These are phyloP conservation scores for Acanthochlamys bracteata DNA, from an alignment of 106 monocot genomes.

Conservation along the genomic window DNA sequence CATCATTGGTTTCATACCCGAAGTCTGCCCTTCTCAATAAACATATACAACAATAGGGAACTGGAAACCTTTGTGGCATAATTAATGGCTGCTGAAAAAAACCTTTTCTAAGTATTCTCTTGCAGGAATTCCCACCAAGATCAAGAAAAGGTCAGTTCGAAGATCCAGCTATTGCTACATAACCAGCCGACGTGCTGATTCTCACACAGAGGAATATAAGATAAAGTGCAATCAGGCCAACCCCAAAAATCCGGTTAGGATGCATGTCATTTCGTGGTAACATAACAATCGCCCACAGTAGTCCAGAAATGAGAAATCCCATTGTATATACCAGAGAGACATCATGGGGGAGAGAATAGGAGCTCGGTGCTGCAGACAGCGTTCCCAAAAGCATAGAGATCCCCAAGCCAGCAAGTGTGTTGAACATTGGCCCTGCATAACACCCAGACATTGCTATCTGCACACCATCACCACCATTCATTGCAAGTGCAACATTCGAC, in stretches of 20 bases:
- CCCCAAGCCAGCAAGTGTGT: slow-evolving; percentile 88
- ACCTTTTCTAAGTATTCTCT: no score
- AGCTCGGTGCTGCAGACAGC: slow-evolving; percentile 33
- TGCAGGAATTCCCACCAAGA: not conserved
- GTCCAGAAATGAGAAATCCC: slow-evolving; percentile 40
- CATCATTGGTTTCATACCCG: no score
- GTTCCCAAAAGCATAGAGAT: slow-evolving; percentile 70
- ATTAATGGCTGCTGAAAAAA: no score
- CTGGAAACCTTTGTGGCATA: no score
- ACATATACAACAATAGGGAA: no score
- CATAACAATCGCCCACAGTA: slow-evolving; percentile 38
- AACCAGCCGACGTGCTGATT: slow-evolving; percentile 18
- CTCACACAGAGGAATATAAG: slow-evolving; percentile 32
- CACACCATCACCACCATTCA: slow-evolving; percentile 78
- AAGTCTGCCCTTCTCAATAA: no score
- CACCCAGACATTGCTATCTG: slow-evolving; percentile 99
- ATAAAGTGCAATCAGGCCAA: slow-evolving; percentile 44
- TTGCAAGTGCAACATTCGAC: slow-evolving; percentile 78
- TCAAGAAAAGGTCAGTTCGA: no score
- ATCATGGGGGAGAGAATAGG: slow-evolving; percentile 60
- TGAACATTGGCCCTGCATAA: slow-evolving; percentile 98
- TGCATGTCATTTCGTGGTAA: slow-evolving; percentile 36
- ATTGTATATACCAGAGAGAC: slow-evolving; percentile 60
- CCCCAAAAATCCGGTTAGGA: slow-evolving; percentile 26
- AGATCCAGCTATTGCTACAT: slow-evolving; percentile 20